phyloP scores from a whole-genome alignment of 176 grass and related monocot genomes.

The Saccharum spontaneum region DNA sequence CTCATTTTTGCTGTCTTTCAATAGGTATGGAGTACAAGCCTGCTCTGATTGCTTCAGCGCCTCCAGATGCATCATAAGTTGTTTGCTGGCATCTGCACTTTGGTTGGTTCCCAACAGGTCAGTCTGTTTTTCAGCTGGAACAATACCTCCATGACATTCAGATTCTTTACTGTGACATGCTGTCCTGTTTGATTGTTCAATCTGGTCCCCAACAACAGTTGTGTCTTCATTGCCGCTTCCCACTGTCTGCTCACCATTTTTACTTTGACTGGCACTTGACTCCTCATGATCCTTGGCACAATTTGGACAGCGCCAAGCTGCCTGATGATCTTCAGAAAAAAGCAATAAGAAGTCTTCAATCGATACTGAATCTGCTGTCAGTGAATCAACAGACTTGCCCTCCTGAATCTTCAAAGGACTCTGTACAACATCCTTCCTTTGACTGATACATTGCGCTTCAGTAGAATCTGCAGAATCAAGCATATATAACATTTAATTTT shows the following conservation, averaged over 20 bases:
- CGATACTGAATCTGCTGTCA: conserved; percentile 15
- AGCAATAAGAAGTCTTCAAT: conserved; percentile 26
- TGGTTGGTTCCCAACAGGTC: too few species aligned
- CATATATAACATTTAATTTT: conserved; percentile 25
- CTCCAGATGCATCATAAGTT: too few species aligned
- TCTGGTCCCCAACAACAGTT: too few species aligned
- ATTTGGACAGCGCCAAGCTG: conserved; percentile 15
- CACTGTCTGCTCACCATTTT: conserved; percentile 1
- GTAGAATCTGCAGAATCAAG: conserved; percentile 52
- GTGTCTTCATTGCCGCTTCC: background rate
- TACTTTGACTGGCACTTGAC: background rate
- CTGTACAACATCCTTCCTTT: conserved; percentile 40
- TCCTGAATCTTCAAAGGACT: conserved; percentile 18
- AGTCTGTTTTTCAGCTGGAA: too few species aligned
- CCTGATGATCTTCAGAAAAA: background rate
- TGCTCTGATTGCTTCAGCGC: too few species aligned
- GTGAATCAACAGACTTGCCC: conserved; percentile 21
- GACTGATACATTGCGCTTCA: conserved; percentile 11
- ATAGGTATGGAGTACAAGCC: too few species aligned
- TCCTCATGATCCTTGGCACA: conserved; percentile 24
- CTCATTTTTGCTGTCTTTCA: too few species aligned
- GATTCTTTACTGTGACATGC: too few species aligned
- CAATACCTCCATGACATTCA: too few species aligned
- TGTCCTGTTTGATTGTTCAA: too few species aligned
- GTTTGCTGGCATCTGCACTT: too few species aligned